phyloP scores from a whole-genome alignment of 1,284 basidiomycete genomes.

The Cryptococcus maquisensis region DNA sequence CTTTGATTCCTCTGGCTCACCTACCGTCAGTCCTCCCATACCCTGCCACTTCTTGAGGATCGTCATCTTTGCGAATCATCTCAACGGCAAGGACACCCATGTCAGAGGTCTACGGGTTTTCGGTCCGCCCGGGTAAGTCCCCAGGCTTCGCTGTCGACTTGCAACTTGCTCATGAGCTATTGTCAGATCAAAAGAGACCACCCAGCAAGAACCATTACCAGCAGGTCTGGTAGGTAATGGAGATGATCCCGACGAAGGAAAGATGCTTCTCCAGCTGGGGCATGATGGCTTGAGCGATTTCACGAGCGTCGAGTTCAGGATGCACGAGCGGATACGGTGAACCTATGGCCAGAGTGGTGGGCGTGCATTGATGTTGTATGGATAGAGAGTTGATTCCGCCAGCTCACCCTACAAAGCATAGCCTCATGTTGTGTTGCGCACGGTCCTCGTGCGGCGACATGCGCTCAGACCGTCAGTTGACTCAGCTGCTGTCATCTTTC shows the following conservation, averaged over 20 bases:
- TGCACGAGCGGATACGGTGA: slow-evolving; percentile 72
- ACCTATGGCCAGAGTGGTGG: too few relatives aligned
- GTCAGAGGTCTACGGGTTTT: slow-evolving; percentile 82
- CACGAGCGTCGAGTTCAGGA: slow-evolving; percentile 60
- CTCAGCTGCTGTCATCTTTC: too few relatives aligned
- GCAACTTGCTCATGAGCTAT: background rate
- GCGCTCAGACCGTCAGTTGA: too few relatives aligned
- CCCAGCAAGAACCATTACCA: slow-evolving; percentile 3
- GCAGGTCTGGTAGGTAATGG: background rate
- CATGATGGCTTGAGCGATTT: slow-evolving; percentile 52
- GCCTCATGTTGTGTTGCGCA: too few relatives aligned
- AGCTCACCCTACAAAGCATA: too few relatives aligned
- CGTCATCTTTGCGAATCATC: slow-evolving; percentile 86
- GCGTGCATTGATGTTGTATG: background rate
- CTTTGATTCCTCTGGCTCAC: background rate
- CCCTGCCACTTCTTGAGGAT: slow-evolving; percentile 87
- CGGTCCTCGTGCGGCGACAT: too few relatives aligned
- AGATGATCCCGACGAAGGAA: slow-evolving; percentile 16
- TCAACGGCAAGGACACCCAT: slow-evolving; percentile 99
- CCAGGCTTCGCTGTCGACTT: background rate
- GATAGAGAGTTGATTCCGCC: background rate
- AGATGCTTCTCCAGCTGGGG: slow-evolving; percentile 37
- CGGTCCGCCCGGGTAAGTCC: slow-evolving; percentile 73
- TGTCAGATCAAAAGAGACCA: background rate
- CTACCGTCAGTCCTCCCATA: slow-evolving; percentile 65